Evolutionary conservation across 1,139 yeast species (phyloP), one percentile per base, ranked within the genome.

Genomic region (Arxiozyma bovina): DNA sequence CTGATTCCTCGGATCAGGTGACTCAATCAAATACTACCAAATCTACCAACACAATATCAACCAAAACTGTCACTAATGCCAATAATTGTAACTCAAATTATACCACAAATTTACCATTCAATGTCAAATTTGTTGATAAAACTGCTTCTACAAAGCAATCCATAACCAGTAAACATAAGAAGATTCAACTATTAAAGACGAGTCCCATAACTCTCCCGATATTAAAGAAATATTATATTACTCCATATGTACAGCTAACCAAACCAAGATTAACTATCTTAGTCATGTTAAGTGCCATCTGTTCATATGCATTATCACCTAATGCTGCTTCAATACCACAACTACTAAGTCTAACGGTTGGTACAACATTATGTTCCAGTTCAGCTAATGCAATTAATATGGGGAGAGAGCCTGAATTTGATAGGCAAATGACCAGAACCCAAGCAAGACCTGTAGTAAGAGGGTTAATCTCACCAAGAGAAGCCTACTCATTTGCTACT

Each of bases 301-400:
- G 98, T 57, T 86, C 97, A 0, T 93, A 93, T 66, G 97, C 98
- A 0, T 74, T 93, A 41, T 88, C 96, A 0, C 99, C 99, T 0
- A 78, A 79, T 60, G 74, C 75, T n/a, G 82, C 91, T 1, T 82
- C 95, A 0, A 70, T 93, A 1, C 74, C 81, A 12, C 85, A 88
- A 61, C 76, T 93, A 47, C 63, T 86, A 46, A 82, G 83, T 60
- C 74, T 93, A 43, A 87, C 97, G 0, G 69, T 79, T 0, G 99
- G 99, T 18, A 93, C 98, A 0, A 82, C 93, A 1, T 72, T 93
- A 49, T 81, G 95, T 61, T 89, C 97, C 0, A 95, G 96, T 11
- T 83, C 96, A 2, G 99, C 99, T 1, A 93, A 93, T 71, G 96
- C 98, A 2, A 89, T 93, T 53, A 93, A 93, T 67, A 93, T 91